Conservation (phyloP, 2,329 filamentous ascomycete genomes). For the Ciborinia camelliae region DNA sequence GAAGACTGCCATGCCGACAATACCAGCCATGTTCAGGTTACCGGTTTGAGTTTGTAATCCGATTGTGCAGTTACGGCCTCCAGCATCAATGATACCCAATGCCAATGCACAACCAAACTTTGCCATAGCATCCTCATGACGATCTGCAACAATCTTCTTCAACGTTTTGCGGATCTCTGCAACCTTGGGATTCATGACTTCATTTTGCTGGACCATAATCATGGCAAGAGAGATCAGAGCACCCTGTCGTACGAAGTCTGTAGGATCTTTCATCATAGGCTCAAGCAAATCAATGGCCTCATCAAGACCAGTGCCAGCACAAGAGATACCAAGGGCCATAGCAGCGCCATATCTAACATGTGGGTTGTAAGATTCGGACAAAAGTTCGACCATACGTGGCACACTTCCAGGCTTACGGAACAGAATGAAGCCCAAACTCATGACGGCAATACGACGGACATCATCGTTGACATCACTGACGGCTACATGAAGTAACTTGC, state of each 20-base stretch:
- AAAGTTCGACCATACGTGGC: constrained; percentile 95
- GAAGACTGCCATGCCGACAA: constrained; percentile 97
- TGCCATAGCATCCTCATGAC: constrained; percentile 98
- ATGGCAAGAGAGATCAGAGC: constrained; percentile 91
- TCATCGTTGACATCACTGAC: constrained; percentile 99
- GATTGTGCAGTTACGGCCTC: constrained; percentile 97
- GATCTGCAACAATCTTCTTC: constrained; percentile 88
- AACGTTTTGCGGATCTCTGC: constrained; percentile 86
- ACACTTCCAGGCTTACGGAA: constrained; percentile 98
- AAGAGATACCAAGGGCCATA: constrained; percentile 97
- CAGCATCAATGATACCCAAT: constrained; percentile 94
- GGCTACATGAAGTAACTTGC: constrained; percentile 89
- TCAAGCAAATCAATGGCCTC: constrained; percentile 96
- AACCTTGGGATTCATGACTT: constrained; percentile 97
- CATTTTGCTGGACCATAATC: constrained; percentile 99
- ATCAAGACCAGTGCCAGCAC: constrained; percentile 90
- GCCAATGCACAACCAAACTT: constrained; percentile 96
- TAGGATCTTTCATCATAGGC: constrained; percentile 99
- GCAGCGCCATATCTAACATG: constrained; percentile 97
- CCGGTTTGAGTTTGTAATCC: constrained; percentile 96
- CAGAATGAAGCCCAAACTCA: constrained; percentile 96
- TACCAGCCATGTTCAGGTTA: constrained; percentile 97
- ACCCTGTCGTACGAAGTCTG: constrained; percentile 96
- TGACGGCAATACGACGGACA: constrained; percentile 90
- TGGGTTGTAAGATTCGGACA: constrained; percentile 98